phyloP scores from a whole-genome alignment of 345 rosid species.

The Salix suchowensis region DNA sequence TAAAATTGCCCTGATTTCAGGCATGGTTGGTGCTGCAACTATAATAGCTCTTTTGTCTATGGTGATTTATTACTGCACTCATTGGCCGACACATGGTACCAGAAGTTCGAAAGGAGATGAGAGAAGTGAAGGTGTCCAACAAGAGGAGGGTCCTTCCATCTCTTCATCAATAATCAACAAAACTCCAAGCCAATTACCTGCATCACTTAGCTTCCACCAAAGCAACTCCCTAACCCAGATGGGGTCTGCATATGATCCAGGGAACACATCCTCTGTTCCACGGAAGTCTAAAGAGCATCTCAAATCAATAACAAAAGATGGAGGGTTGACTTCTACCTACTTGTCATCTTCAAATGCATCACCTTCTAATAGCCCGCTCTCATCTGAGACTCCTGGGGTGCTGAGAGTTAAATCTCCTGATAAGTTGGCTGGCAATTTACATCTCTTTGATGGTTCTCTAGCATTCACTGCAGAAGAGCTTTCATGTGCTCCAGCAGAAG shows the following conservation, averaged over 20 bases:
- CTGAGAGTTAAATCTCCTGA: slow-evolving; percentile 52
- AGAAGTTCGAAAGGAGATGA: slow-evolving; percentile 28
- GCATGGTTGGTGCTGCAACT: slow-evolving; percentile 48
- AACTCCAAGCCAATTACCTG: slow-evolving; percentile 35
- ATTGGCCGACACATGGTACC: slow-evolving; percentile 22
- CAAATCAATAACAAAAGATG: slow-evolving; percentile 32
- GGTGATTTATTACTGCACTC: slow-evolving; percentile 31
- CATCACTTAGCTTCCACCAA: slow-evolving; percentile 41
- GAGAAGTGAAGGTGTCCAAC: slow-evolving; percentile 24
- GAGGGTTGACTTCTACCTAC: slow-evolving; percentile 46
- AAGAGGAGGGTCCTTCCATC: slow-evolving; percentile 35
- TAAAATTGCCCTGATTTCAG: slow-evolving; percentile 51
- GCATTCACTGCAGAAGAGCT: slow-evolving; percentile 72
- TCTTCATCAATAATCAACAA: slow-evolving; percentile 39
- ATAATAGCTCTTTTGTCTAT: slow-evolving; percentile 43
- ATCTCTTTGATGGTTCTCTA: slow-evolving; percentile 59
- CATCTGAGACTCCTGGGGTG: slow-evolving; percentile 34
- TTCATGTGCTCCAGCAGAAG: slow-evolving; percentile 84
- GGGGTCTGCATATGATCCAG: slow-evolving; percentile 30
- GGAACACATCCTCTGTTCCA: slow-evolving; percentile 34
- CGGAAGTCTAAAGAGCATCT: slow-evolving; percentile 28
- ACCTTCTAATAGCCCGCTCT: slow-evolving; percentile 39
- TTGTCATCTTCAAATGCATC: slow-evolving; percentile 55
- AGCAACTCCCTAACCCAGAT: slow-evolving; percentile 25
- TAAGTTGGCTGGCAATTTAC: slow-evolving; percentile 68